Percentiles rank a stretch among this genome's conserved stretches.
Evolutionary conservation across 768 basidiomycete genomes (phyloP).

Genomic region (Phanerochaete sordida): DNA sequence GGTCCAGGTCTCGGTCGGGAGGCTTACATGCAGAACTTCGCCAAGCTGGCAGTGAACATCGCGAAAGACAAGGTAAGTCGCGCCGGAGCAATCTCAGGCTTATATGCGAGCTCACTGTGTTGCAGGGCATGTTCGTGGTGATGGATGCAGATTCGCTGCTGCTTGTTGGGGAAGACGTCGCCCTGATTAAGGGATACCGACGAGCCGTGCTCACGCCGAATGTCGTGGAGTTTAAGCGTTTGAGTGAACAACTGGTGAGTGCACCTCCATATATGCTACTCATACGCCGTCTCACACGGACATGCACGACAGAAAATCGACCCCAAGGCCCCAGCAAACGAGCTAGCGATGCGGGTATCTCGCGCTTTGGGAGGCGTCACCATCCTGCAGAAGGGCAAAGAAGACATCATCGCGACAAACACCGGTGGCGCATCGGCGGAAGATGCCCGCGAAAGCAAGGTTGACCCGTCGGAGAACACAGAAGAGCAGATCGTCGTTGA

Average conservation of each 20-base stretch:
- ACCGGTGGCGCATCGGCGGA: conserved; percentile 48
- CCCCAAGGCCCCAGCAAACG: conserved; percentile 43
- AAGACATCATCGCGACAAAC: conserved; percentile 80
- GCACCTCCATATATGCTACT: not conserved
- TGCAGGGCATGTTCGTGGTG: conserved; percentile 80
- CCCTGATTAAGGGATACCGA: conserved; percentile 78
- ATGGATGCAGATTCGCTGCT: conserved; percentile 93
- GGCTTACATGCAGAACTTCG: conserved; percentile 83
- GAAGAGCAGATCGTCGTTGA: conserved; percentile 65
- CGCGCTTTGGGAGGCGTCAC: conserved; percentile 80
- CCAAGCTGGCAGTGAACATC: conserved; percentile 68
- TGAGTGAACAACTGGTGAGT: conserved; percentile 70
- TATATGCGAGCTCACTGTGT: no score
- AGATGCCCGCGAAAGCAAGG: conserved; percentile 38
- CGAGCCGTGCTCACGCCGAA: conserved; percentile 92
- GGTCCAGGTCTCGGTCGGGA: conserved; percentile 95
- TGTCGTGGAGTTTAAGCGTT: conserved; percentile 84
- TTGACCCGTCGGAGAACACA: conserved; percentile 24
- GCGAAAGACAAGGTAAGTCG: conserved; percentile 45
- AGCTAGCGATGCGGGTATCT: conserved; percentile 72
- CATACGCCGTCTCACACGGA: not conserved
- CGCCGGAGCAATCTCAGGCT: not conserved
- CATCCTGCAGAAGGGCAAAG: conserved; percentile 82
- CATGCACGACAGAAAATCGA: conserved; percentile 40
- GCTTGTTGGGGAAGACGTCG: conserved; percentile 72